Conservation (phyloP, 208 protist species). For the Leishmania guyanensis region DNA sequence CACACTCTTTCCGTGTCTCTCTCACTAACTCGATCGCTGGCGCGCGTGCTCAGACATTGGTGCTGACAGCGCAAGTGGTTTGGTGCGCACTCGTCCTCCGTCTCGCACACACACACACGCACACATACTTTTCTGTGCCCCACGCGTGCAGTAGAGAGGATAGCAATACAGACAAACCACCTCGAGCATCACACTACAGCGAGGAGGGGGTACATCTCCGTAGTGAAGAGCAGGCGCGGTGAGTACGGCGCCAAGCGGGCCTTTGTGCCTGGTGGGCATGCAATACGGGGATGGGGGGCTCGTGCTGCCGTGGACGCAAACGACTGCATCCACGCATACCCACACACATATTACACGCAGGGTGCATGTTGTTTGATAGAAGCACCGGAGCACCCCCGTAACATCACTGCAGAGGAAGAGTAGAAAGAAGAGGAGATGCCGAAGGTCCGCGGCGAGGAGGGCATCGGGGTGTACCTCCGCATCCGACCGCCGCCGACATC, state of each 20-base stretch:
- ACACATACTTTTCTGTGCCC: neutral
- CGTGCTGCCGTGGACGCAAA: neutral
- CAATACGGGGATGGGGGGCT: neutral
- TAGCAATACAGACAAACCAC: neutral
- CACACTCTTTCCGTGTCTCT: neutral
- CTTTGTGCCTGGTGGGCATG: neutral
- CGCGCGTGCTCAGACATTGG: neutral
- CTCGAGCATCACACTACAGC: neutral
- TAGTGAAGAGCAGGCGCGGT: neutral
- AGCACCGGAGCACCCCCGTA: neutral
- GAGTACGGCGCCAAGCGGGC: neutral
- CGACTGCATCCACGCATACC: neutral
- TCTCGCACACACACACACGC: neutral
- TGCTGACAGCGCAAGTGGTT: neutral
- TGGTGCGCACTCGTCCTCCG: neutral
- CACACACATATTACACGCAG: no score
- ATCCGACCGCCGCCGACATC: slow-evolving; percentile 63
- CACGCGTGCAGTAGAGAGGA: neutral
- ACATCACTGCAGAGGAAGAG: neutral
- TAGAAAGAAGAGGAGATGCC: neutral
- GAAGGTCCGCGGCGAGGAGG: slow-evolving; percentile 36
- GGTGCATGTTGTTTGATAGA: neutral
- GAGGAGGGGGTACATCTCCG: neutral
- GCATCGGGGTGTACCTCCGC: slow-evolving; percentile 81
- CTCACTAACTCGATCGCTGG: neutral